Conservation (phyloP, 768 basidiomycete genomes). For the Obba rivulosa region DNA sequence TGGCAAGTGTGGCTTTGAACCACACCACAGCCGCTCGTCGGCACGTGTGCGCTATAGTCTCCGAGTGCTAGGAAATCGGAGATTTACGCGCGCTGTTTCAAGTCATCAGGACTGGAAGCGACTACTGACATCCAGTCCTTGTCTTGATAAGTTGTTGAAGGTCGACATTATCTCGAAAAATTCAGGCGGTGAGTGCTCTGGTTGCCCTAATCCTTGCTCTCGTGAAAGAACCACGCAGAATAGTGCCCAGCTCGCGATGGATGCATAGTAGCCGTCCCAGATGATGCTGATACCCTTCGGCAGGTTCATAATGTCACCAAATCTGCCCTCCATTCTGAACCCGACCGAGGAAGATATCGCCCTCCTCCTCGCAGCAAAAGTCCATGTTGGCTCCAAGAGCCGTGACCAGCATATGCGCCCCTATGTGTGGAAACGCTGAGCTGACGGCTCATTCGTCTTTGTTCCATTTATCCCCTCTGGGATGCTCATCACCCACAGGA, state of each 20-base stretch:
- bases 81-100: too few relatives aligned
- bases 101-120: too few relatives aligned
- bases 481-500: constrained; percentile 42
- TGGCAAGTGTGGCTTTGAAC: too few relatives aligned
- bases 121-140: too few relatives aligned
- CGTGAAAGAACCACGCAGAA: constrained; percentile 23
- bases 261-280: constrained; percentile 22
- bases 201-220: constrained; percentile 7
- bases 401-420: constrained; percentile 99
- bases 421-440: constrained; percentile 95
- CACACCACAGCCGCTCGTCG: too few relatives aligned
- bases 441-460: constrained; percentile 70
- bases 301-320: constrained; percentile 59
- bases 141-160: too few relatives aligned
- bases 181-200: constrained; percentile 35
- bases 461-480: not conserved
- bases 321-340: constrained; percentile 89
- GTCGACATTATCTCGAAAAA: too few relatives aligned
- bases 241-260: constrained; percentile 28
- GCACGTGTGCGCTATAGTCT: too few relatives aligned
- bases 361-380: constrained; percentile 90
- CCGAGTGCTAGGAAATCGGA: too few relatives aligned
- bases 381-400: constrained; percentile 97
- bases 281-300: constrained; percentile 29
- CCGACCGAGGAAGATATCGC: constrained; percentile 98